A percentile compares a stretch with the other conserved stretches of the same genome.
Evolutionary conservation across 345 rosid genomes (phyloP).

Genomic region (Carallia pectinifolia): DNA sequence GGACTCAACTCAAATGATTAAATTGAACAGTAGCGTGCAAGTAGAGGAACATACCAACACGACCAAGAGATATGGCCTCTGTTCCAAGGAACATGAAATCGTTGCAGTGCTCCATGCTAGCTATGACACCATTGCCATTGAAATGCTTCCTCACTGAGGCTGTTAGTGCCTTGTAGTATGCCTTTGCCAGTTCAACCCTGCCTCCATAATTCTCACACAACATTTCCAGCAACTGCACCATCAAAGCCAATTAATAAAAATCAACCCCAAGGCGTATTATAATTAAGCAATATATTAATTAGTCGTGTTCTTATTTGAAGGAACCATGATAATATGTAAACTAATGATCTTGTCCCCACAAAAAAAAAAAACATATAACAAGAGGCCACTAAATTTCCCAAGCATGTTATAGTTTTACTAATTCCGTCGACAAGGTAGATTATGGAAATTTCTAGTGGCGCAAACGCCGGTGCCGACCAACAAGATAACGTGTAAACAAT

Average conservation of each 20-base stretch:
- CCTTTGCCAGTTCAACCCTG: slow-evolving; percentile 84
- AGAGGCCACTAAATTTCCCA: no score
- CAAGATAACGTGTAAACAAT: neutral
- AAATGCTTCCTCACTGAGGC: slow-evolving; percentile 79
- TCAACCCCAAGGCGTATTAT: neutral
- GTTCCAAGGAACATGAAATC: slow-evolving; percentile 99
- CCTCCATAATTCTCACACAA: slow-evolving; percentile 84
- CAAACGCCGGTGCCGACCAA: no score
- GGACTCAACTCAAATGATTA: no score
- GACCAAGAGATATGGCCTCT: slow-evolving; percentile 89
- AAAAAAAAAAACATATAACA: no score
- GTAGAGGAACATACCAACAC: slow-evolving; percentile 64
- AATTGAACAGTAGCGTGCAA: no score
- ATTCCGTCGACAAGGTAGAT: no score
- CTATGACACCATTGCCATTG: slow-evolving; percentile 91
- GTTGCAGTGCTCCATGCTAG: slow-evolving; percentile 98
- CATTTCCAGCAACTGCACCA: slow-evolving; percentile 74
- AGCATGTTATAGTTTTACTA: no score
- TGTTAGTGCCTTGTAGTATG: slow-evolving; percentile 76
- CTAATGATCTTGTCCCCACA: no score
- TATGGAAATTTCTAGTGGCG: no score
- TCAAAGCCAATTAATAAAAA: neutral
- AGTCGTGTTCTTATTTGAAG: no score
- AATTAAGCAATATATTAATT: no score
- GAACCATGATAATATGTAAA: no score